phyloP scores from a whole-genome alignment of 176 grass and related monocot genomes.

The Musa troglodytarum region DNA sequence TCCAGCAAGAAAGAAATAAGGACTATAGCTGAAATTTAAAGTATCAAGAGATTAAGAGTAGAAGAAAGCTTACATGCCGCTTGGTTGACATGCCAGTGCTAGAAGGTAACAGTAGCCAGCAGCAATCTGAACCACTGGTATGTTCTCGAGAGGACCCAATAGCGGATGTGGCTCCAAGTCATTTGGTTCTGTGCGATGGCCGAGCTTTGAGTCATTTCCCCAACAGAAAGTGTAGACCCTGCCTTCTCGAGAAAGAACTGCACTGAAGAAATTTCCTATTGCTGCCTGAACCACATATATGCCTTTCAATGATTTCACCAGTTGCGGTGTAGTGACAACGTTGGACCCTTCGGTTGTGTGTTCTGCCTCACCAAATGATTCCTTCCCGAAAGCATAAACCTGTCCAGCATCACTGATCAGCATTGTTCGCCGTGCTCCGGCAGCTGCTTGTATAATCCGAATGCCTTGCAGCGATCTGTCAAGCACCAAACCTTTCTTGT shows the following conservation, averaged over 20 bases:
- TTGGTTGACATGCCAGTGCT: slow-evolving; percentile 64
- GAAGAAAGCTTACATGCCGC: slow-evolving; percentile 61
- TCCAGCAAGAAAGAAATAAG: neutral
- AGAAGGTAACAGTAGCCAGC: slow-evolving; percentile 86
- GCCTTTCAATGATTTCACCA: slow-evolving; percentile 64
- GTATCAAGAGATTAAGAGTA: neutral
- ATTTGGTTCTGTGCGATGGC: slow-evolving; percentile 70
- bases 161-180: slow-evolving; percentile 62
- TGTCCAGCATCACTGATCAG: slow-evolving; percentile 76
- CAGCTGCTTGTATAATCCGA: slow-evolving; percentile 75
- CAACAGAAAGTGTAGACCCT: slow-evolving; percentile 80
- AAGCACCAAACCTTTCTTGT: slow-evolving; percentile 24
- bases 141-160: slow-evolving; percentile 59
- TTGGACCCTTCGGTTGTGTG: slow-evolving; percentile 52
- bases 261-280: slow-evolving; percentile 90
- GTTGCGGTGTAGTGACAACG: slow-evolving; percentile 52
- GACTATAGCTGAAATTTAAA: neutral
- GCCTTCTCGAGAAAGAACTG: slow-evolving; percentile 76
- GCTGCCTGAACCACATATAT: slow-evolving; percentile 77
- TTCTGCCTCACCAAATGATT: slow-evolving; percentile 80
- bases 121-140: slow-evolving; percentile 78
- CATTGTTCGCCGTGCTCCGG: slow-evolving; percentile 70
- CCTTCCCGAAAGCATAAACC: slow-evolving; percentile 86
- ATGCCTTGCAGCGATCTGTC: slow-evolving; percentile 75
- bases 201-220: slow-evolving; percentile 64